Evolutionary conservation across 2,329 filamentous ascomycete species (phyloP), one percentile per base, ranked within the genome.

Genomic region (Aspergillus novofumigatus): DNA sequence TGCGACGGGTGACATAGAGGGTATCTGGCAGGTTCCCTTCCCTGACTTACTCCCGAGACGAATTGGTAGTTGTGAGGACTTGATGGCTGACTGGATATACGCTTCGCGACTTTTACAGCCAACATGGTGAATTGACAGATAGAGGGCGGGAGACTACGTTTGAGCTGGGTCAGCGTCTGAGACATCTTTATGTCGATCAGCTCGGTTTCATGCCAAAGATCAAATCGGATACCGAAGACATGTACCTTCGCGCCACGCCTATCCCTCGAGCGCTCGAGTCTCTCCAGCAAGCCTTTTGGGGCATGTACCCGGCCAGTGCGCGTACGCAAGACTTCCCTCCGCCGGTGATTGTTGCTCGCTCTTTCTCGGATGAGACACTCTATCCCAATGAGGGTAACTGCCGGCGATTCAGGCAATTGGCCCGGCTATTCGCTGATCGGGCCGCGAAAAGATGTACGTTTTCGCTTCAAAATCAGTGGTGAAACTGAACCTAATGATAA

Each of bases 341-440:
- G 0, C 83, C 87, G 0, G 86, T 86, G 5, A 88, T 92, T 62
- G 76, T 91, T 52, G 83, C 82, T 9, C 82, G 89, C 42, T 78
- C 83, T 3, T 80, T 83, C 4, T 81, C 80, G 48, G 88, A 92
- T 66, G 90, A 94, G 77, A 93, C 89, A 0, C 80, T 93, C 1
- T 91, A 88, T 70, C 90, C 90, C 21, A 94, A 93, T 71, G 89
- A 91, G 64, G 78, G 81, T 58, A 86, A 84, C 67, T 94, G 90
- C 72, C 83, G 85, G 49, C 83, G 90, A 28, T 90, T 92, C 70
- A 84, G 85, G 44, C 83, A 85, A 57, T 79, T 94, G 10, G 80
- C 86, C 1, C 79, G 86, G 29, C 85, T 87, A 3, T 92, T 91
- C 72, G 88, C 89, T 4, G 81, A 89, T 67, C 82, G 88, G 45